Conservation (phyloP, 139 green algal species). For the Deuterostichococcus epilithicus region DNA sequence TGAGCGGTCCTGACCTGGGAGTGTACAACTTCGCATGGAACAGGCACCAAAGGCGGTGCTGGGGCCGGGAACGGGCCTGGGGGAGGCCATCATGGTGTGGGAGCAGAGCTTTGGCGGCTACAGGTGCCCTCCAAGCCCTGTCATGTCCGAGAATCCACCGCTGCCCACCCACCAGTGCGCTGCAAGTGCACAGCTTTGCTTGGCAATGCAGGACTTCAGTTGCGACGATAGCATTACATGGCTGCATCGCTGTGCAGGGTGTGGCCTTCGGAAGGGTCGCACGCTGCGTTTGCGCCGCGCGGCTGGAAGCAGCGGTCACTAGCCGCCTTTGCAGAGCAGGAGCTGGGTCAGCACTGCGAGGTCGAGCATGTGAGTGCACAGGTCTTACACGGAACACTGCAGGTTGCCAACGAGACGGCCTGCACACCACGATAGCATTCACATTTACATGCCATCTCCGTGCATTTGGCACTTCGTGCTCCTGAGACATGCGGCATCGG, state of each 20-base stretch:
- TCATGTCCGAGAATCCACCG: too few relatives aligned
- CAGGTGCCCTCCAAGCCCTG: constrained; percentile 24
- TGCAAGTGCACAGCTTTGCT: neutral
- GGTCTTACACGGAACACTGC: neutral
- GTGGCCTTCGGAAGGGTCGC: constrained; percentile 69
- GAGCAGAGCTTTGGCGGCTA: constrained; percentile 46
- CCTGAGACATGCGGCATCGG: too few relatives aligned
- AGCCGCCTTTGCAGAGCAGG: constrained; percentile 53
- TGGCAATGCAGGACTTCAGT: constrained; percentile 33
- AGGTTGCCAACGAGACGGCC: too few relatives aligned
- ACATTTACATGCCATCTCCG: too few relatives aligned
- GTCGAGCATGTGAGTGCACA: constrained; percentile 59
- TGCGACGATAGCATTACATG: too few relatives aligned
- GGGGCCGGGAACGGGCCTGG: constrained; percentile 90
- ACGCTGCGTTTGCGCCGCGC: constrained; percentile 81
- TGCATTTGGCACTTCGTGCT: too few relatives aligned
- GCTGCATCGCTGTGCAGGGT: constrained; percentile 22
- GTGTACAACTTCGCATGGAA: too few relatives aligned
- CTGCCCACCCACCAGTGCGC: too few relatives aligned
- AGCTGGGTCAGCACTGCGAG: constrained; percentile 71
- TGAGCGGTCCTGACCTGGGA: too few relatives aligned
- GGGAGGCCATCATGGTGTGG: constrained; percentile 85
- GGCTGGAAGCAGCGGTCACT: constrained; percentile 83
- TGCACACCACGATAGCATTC: too few relatives aligned
- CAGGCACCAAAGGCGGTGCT: constrained; percentile 77